These are phyloP conservation scores for Gnetum montanum DNA, from an alignment of 75 land plant genomes.

Conservation along the genomic window DNA sequence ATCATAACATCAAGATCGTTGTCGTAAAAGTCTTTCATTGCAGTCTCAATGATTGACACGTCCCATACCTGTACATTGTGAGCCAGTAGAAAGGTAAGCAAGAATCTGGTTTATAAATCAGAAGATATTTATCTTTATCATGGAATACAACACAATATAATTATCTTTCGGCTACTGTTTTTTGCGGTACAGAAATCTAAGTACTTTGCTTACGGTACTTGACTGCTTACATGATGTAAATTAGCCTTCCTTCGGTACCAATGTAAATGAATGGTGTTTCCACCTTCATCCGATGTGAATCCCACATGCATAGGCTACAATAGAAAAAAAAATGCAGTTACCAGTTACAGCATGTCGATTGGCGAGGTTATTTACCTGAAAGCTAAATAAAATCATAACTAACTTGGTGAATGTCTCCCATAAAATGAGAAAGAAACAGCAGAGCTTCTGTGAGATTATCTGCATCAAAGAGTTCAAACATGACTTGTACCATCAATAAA, in stretches of 20 bases:
- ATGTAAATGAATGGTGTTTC: slow-evolving; percentile 57
- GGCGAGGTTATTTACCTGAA: background rate
- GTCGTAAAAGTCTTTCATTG: slow-evolving; percentile 21
- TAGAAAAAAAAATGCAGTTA: background rate
- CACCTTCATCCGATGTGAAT: slow-evolving; percentile 78
- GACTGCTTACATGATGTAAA: slow-evolving; percentile 64
- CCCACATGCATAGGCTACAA: slow-evolving; percentile 83
- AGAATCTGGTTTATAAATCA: background rate
- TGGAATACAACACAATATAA: background rate
- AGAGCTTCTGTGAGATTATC: slow-evolving; percentile 52
- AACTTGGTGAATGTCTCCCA: slow-evolving; percentile 59
- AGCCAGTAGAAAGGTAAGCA: background rate
- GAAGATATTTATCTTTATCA: background rate
- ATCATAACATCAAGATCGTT: slow-evolving; percentile 19
- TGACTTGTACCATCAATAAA: background rate
- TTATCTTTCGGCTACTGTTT: too few relatives aligned
- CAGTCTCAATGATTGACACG: slow-evolving; percentile 26
- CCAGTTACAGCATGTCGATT: background rate
- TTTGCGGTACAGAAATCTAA: too few relatives aligned
- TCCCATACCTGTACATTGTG: slow-evolving; percentile 45
- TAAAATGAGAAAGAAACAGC: slow-evolving; percentile 46
- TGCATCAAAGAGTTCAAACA: too few relatives aligned
- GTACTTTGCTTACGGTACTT: background rate
- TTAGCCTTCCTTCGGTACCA: slow-evolving; percentile 71
- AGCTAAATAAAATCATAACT: background rate